Percentiles rank a stretch among this genome's conserved stretches.
Conservation (phyloP, 495 filamentous ascomycete species). For the Aspergillus haitiensis region DNA sequence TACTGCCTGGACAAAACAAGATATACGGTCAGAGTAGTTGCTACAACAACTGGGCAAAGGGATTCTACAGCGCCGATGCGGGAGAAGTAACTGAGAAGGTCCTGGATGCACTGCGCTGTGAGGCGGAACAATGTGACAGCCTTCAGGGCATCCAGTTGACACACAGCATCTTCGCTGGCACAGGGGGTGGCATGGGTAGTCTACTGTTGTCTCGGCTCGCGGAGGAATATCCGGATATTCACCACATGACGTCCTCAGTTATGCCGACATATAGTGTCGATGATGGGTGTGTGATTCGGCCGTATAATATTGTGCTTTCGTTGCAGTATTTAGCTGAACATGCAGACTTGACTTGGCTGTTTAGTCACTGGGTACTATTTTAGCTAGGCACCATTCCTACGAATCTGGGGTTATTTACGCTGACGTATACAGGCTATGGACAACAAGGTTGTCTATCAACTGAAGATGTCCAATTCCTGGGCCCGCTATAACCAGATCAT, state of each 20-base stretch:
- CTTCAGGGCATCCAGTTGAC: not conserved
- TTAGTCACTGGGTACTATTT: not conserved
- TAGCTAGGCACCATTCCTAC: too few species aligned
- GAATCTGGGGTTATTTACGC: too few species aligned
- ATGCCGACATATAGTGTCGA: not conserved
- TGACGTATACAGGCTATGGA: too few species aligned
- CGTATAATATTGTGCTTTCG: not conserved
- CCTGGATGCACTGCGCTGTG: not conserved
- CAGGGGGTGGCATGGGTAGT: not conserved
- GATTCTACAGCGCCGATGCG: not conserved
- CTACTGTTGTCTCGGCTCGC: not conserved
- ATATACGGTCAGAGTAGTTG: not conserved
- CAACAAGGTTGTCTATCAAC: too few species aligned
- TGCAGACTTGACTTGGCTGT: not conserved
- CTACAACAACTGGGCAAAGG: not conserved
- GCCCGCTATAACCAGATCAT: too few species aligned
- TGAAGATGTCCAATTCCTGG: too few species aligned
- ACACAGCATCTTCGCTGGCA: not conserved
- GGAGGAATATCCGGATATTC: not conserved
- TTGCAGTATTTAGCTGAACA: not conserved
- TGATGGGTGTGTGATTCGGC: not conserved
- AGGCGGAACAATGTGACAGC: not conserved
- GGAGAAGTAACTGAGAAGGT: not conserved
- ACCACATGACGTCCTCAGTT: not conserved
- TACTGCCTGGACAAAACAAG: not conserved